Evolutionary conservation across 192 early-diverging fungal species (phyloP), one percentile per base, ranked within the genome.

Genomic region (Dimargaris cristalligena): DNA sequence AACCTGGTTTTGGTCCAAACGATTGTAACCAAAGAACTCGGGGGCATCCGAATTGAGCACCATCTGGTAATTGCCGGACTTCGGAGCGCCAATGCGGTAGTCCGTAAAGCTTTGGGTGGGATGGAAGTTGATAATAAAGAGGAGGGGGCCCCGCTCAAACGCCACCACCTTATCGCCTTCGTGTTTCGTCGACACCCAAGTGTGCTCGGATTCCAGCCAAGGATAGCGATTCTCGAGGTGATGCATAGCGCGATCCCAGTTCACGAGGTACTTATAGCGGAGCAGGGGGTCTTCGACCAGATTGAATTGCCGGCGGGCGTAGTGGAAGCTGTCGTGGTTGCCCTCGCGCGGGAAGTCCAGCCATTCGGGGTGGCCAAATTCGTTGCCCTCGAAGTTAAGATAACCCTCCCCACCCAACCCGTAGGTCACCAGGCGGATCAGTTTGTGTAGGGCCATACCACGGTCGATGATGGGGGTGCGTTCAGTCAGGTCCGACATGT

Each of bases 301-400:
- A 60, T 96, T 94, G 83, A 86, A 95, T 72, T 98, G 94, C 20
- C 92, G 83, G 29, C 92, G 78, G 13, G 93, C 92, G 68, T 96
- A 91, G 67, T 92, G 89, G 75, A 89, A 96, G 48, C 83, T 87
- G 30, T 79, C 80, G 31, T 77, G 75, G 74, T 98, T 98, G 60
- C 94, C 94, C 23, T 65, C 87, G 32, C 94, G 87, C 52, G 94
- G 94, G 61, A 98, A 98, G 72, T 98, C 94, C 29, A 98, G 80
- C 94, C 94, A 98, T 71, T 98, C 94, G 22, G 94, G 94, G 58
- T 98, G 94, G 0, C 94, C 94, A 78, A 97, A 95, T 71, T 97
- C 94, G 71, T 97, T 94, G 49, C 94, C 94, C 67, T 92, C 90
- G 60, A 98, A 98, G 50, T 87, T 96, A 55, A 98, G 73, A 64